Evolutionary conservation across 1,139 yeast species (phyloP), one percentile per base, ranked within the genome.

Genomic region (Starmera stellimalicola): DNA sequence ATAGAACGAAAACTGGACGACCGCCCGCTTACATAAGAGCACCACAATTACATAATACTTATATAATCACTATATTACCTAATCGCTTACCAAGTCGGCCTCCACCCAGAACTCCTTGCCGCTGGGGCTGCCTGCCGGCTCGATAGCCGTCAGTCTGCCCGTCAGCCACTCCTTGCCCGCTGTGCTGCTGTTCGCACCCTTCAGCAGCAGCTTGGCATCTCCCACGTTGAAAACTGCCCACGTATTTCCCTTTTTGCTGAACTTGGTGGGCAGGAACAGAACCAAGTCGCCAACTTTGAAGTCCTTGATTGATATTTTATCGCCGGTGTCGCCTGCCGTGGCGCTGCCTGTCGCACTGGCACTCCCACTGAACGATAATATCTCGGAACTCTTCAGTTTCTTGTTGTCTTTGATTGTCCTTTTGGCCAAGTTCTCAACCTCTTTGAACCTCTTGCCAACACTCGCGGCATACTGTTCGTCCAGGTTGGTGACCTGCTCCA

Each of bases 351-450:
- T n/a, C n/a, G n/a, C n/a, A n/a, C n/a, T n/a, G n/a, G n/a, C 58
- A 51, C 11, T 19, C 8, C 11, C 11, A 8, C 11, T 19, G 11
- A 19, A 8, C 11, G 65, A 34, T 43, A 22, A 6, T 22, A 8
- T 6, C 11, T 22, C 25, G 11, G 6, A 6, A n/a, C 6, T 69
- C 71, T 41, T 69, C 70, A 70, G 64, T 33, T 60, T 51, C 45
- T 73, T 74, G 42, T 73, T 78, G 45, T 87, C 95, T 49, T 79
- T 79, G 37, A 88, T 83, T 39, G 84, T 67, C 49, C 77, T 81
- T 49, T 93, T 77, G 1, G 97, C 97, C 45, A 87, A 67, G n/a
- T 80, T 77, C 54, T 91, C 97, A 33, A 88, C 94, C 51, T 88
- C 97, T 39, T 73, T 73, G 50, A 91, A 87, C 40, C 98, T 65